Base-by-base conservation (phyloP, 495 filamentous ascomycete species). In the Aspergillus steynii region DNA sequence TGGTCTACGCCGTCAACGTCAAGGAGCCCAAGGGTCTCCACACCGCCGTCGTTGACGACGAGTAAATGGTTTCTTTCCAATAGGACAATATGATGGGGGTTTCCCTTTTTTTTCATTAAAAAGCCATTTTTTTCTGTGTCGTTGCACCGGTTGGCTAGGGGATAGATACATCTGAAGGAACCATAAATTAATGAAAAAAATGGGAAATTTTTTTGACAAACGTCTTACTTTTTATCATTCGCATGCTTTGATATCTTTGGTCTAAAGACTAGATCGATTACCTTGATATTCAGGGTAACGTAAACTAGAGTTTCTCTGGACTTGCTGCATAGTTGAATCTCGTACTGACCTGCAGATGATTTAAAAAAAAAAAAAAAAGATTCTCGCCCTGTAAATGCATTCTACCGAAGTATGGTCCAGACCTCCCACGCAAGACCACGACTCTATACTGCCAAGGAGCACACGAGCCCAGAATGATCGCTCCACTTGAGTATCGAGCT, bases 1-100 rank as follows among this genome's bases (percentile, higher is more conserved):
- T 96, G 83, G 96, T 99, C 73, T 93, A 98, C 87, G 95, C 94
- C 63, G 95, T 98, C 80, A 96, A 96, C 81, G 95, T 98, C 69
- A 98, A 97, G 91, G 89, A 94, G 82, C 86, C 93, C 74, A 97
- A 96, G 91, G 93, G 93, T 75, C 86, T 99, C 67, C 88, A 90
- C 72, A 98, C 95, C 61, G 85, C 89, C 61, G 85, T 95, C 68
- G 88, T 90, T 56, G 82, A 84, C 63, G 82, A 83, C 63, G 76
- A 78, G 60, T 84, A 76, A 79, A 73, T 68, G 64, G 47, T 56
- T 53, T 42, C 37, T 42, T 42, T 42, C 31, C 5, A 1, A 14
- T 42, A 42, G 37, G 37, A 42, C 37, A 42, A 42, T 42, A 42
- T 42, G 37, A 42, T 42, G 37, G 37, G 34, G 34, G 37, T 8